Evolutionary conservation across 768 basidiomycete genomes (phyloP).

Genomic region (Tricholoma sp.): DNA sequence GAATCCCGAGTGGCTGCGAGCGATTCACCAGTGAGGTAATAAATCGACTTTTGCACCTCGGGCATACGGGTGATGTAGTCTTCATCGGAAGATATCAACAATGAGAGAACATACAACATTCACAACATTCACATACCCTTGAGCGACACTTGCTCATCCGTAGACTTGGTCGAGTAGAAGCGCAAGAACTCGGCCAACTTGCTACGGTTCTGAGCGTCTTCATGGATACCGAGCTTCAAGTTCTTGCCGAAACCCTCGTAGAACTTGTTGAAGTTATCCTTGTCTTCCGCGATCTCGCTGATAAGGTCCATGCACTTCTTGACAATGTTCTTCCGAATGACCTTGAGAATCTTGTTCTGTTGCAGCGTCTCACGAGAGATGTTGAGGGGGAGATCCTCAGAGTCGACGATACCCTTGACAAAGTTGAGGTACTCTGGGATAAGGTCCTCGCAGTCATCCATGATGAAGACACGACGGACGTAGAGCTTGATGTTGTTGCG

Average conservation of each 20-base stretch:
- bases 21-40: constrained; percentile 99
- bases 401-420: constrained; percentile 99
- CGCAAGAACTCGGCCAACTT: constrained; percentile 99
- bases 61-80: constrained; percentile 99
- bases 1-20: constrained; percentile 87
- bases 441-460: constrained; percentile 99
- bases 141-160: constrained; percentile 87
- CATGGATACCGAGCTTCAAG: constrained; percentile 99
- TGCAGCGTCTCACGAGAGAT: constrained; percentile 99
- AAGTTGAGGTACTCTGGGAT: constrained; percentile 99
- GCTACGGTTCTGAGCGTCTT: constrained; percentile 97
- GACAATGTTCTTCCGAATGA: constrained; percentile 98
- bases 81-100: constrained; percentile 22
- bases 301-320: constrained; percentile 97
- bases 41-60: constrained; percentile 97
- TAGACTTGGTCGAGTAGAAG: constrained; percentile 94
- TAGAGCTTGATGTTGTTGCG: constrained; percentile 99
- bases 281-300: constrained; percentile 97
- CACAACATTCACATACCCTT: constrained; percentile 54
- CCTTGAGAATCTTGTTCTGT: constrained; percentile 99
- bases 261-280: constrained; percentile 97
- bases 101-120: background rate
- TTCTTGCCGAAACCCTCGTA: constrained; percentile 99
- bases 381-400: constrained; percentile 99
- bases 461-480: constrained; percentile 99